Conservation (phyloP, 345 rosid genomes). For the Chamaenerion angustifolium region DNA sequence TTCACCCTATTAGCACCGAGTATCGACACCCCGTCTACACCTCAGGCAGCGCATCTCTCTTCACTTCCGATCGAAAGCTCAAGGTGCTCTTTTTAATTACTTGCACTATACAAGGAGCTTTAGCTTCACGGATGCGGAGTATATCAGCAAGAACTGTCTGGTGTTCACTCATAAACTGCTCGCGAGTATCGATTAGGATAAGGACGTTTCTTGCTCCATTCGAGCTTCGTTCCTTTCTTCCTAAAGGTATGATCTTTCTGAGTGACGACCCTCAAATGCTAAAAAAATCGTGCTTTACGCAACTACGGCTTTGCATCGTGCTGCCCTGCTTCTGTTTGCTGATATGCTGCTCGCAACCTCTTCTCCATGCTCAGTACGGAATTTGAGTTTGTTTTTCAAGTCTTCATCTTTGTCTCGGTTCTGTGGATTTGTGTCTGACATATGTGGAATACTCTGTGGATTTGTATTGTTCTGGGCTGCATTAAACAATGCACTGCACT, state of each 20-base stretch:
- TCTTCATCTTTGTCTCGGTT: no score
- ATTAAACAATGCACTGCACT: no score
- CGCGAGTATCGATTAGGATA: conserved; percentile 31
- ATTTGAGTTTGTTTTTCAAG: no score
- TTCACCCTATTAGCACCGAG: not conserved
- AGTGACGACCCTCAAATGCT: conserved; percentile 48
- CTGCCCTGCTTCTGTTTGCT: no score
- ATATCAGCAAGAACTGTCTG: conserved; percentile 74
- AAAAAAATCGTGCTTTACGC: conserved; percentile 42
- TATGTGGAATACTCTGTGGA: no score
- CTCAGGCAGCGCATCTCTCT: conserved; percentile 21
- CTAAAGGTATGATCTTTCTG: conserved; percentile 31
- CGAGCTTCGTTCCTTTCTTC: conserved; percentile 35
- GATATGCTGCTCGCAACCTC: no score
- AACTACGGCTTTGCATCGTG: no score
- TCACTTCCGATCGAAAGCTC: conserved; percentile 33
- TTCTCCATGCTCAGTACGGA: no score
- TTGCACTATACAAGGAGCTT: conserved; percentile 55
- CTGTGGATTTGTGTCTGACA: no score
- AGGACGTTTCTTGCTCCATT: conserved; percentile 31
- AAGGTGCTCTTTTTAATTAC: conserved; percentile 57
- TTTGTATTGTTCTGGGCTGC: no score
- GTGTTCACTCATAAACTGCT: conserved; percentile 33
- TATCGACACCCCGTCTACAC: conserved; percentile 15
- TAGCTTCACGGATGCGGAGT: conserved; percentile 53